Conservation (phyloP, 805 yeast species). For the Kregervanrija pseudodelftensis region DNA sequence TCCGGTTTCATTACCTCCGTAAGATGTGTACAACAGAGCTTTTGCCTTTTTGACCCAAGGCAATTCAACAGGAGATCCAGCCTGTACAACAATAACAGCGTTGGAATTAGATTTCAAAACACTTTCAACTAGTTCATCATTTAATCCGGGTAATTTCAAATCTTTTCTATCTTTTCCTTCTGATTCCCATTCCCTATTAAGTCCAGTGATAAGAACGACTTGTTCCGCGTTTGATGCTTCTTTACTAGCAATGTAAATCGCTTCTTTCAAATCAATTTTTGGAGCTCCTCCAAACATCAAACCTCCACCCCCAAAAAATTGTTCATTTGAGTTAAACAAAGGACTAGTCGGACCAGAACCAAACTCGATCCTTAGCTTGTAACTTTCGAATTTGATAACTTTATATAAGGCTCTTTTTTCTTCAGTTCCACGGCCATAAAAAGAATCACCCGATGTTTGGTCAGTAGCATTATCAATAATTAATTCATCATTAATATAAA, state of each 20-base stretch:
- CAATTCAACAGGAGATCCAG: constrained; percentile 56
- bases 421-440: constrained; percentile 25
- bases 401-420: background rate
- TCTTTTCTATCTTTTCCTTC: constrained; percentile 51
- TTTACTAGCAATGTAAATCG: constrained; percentile 36
- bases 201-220: constrained; percentile 45
- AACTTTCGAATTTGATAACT: constrained; percentile 29
- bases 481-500: constrained; percentile 36
- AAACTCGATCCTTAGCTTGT: constrained; percentile 33
- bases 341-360: constrained; percentile 32
- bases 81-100: constrained; percentile 47
- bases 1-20: constrained; percentile 52
- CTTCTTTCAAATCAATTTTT: constrained; percentile 7
- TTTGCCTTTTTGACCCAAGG: constrained; percentile 42
- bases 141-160: constrained; percentile 44
- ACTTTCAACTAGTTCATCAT: constrained; percentile 38
- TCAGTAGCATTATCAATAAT: constrained; percentile 39
- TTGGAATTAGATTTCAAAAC: constrained; percentile 42
- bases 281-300: constrained; percentile 14
- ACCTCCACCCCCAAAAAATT: constrained; percentile 26
- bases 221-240: constrained; percentile 46
- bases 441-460: constrained; percentile 33
- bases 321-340: constrained; percentile 9
- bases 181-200: constrained; percentile 49
- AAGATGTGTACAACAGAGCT: constrained; percentile 46